Conservation (phyloP, 352 stramenopile species). For the Halophytophthora batemanensis region DNA sequence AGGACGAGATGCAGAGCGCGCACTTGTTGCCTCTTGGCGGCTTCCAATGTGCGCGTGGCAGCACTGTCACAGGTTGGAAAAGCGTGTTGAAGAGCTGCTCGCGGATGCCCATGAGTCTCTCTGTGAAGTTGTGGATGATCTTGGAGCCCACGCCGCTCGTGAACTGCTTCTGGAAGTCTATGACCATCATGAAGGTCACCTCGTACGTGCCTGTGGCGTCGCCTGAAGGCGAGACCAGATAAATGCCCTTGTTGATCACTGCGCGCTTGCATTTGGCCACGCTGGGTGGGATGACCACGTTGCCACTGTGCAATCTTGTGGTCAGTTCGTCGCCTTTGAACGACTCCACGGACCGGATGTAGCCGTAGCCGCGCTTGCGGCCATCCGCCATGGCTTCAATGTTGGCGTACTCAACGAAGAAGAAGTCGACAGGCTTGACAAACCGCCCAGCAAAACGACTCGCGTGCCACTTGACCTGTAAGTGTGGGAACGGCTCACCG, state of each 20-base stretch:
- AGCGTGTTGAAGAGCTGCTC: constrained; percentile 84
- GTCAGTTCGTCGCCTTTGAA: constrained; percentile 81
- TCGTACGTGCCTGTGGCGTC: constrained; percentile 52
- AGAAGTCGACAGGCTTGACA: constrained; percentile 82
- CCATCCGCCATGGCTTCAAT: constrained; percentile 67
- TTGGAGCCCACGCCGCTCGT: constrained; percentile 47
- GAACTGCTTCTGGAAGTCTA: constrained; percentile 86
- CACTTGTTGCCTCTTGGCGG: constrained; percentile 54
- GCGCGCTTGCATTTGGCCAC: constrained; percentile 86
- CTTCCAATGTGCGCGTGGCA: constrained; percentile 66
- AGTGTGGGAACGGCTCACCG: constrained; percentile 49
- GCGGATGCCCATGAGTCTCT: constrained; percentile 74
- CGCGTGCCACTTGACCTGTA: constrained; percentile 86
- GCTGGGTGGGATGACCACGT: constrained; percentile 63
- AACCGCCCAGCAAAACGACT: constrained; percentile 79
- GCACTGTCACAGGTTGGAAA: constrained; percentile 63
- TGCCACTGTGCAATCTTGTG: constrained; percentile 57
- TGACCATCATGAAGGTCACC: constrained; percentile 82
- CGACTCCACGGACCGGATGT: constrained; percentile 76
- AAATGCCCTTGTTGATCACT: constrained; percentile 81
- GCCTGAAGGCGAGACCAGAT: constrained; percentile 47
- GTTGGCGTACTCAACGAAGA: constrained; percentile 86
- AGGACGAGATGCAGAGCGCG: constrained; percentile 58
- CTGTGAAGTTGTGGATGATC: constrained; percentile 79
- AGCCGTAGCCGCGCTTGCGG: constrained; percentile 65